Conservation (phyloP, 2,329 filamentous ascomycete species). For the Cadophora malorum region DNA sequence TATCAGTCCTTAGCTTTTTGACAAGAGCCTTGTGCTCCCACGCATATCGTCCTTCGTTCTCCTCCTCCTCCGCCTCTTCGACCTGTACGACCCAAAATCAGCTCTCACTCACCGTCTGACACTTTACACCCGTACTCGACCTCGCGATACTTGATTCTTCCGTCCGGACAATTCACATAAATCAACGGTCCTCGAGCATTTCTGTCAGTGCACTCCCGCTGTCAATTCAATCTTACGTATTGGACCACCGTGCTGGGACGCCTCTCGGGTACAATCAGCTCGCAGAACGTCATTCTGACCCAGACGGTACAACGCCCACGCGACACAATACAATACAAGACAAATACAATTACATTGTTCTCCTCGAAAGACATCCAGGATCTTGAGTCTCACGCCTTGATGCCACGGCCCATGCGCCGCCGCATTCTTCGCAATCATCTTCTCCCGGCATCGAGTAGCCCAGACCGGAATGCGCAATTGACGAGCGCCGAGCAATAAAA, state of each 20-base stretch:
- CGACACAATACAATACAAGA: conserved; percentile 21
- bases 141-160: neutral
- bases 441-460: conserved; percentile 30
- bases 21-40: conserved; percentile 14
- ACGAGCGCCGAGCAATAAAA: conserved; percentile 12
- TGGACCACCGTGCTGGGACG: conserved; percentile 12
- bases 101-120: conserved; percentile 2
- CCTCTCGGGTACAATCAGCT: conserved; percentile 11
- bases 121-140: neutral
- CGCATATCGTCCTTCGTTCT: neutral
- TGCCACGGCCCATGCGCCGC: conserved; percentile 38
- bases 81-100: conserved; percentile 4
- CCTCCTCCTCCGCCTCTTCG: neutral
- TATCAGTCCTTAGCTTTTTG: conserved; percentile 1
- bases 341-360: conserved; percentile 1
- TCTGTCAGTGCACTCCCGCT: conserved; percentile 1
- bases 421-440: conserved; percentile 24
- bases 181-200: neutral
- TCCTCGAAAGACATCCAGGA: neutral
- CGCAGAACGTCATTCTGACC: conserved; percentile 10
- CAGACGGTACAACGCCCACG: conserved; percentile 24
- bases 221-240: neutral
- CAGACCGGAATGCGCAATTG: conserved; percentile 36
- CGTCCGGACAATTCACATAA: neutral
- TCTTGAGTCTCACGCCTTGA: conserved; percentile 33